phyloP scores from a whole-genome alignment of 208 protist genomes.

The Wallacemonas rigidus region DNA sequence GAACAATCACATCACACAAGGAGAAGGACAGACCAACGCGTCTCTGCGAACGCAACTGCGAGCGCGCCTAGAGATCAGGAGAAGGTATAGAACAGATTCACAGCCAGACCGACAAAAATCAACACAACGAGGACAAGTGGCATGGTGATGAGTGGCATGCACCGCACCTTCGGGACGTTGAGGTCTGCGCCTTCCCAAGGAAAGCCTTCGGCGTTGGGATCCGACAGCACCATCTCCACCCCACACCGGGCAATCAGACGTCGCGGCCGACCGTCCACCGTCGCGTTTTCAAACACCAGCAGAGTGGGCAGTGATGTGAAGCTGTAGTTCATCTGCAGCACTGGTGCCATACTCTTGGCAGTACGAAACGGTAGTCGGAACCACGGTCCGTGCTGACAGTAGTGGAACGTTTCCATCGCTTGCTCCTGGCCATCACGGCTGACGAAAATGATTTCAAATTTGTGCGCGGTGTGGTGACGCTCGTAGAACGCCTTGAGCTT shows the following conservation, averaged over 20 bases:
- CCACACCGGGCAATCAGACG: constrained; percentile 18
- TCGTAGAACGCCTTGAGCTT: constrained; percentile 60
- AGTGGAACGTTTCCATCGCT: constrained; percentile 51
- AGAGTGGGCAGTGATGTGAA: constrained; percentile 43
- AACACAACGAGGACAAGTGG: neutral
- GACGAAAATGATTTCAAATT: constrained; percentile 51
- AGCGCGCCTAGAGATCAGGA: too few relatives aligned
- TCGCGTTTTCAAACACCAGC: constrained; percentile 44
- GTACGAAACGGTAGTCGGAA: constrained; percentile 44
- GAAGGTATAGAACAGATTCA: constrained; percentile 10
- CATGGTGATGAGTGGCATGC: neutral
- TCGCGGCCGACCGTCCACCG: constrained; percentile 15
- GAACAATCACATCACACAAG: too few relatives aligned
- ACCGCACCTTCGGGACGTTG: constrained; percentile 1
- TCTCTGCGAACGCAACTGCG: too few relatives aligned
- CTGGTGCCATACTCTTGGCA: constrained; percentile 19
- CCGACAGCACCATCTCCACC: constrained; percentile 13
- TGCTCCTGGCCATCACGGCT: constrained; percentile 47
- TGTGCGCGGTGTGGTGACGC: constrained; percentile 17
- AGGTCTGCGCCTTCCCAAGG: constrained; percentile 24
- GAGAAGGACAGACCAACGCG: too few relatives aligned
- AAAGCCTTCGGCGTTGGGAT: constrained; percentile 23
- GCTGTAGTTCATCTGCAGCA: constrained; percentile 22
- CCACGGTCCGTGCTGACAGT: constrained; percentile 50
- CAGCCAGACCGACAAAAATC: neutral